Conservation (phyloP, 768 basidiomycete genomes). For the Pleurotus ostreatus region DNA sequence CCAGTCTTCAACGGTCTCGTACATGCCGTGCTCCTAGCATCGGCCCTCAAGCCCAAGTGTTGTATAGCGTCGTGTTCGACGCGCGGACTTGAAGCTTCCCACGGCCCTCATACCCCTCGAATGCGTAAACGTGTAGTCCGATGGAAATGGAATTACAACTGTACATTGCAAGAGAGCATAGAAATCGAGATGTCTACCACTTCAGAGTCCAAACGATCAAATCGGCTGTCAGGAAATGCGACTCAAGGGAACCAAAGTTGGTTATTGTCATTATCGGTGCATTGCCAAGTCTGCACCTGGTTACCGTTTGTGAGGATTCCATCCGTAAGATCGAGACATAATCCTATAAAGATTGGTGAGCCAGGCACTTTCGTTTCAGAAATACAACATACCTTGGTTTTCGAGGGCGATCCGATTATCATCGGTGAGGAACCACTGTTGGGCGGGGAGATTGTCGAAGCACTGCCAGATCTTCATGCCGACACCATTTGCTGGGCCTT, state of each 20-base stretch:
- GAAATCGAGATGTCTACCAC: too few species aligned
- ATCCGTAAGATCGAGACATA: conserved; percentile 1
- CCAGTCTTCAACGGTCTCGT: too few species aligned
- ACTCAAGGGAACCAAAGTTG: conserved; percentile 1
- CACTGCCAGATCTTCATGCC: conserved; percentile 6
- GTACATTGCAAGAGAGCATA: too few species aligned
- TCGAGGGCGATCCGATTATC: conserved; percentile 7
- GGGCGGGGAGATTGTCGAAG: conserved; percentile 1
- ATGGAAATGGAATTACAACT: too few species aligned
- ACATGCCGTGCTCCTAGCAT: too few species aligned
- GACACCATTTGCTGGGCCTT: conserved; percentile 1
- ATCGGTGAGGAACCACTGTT: conserved; percentile 6
- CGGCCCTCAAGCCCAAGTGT: too few species aligned
- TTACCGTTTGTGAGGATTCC: conserved; percentile 3
- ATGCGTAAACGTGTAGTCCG: too few species aligned
- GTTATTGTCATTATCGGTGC: conserved; percentile 2
- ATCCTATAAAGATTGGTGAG: neutral
- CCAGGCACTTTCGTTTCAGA: neutral
- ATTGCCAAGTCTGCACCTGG: conserved; percentile 4
- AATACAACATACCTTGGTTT: neutral
- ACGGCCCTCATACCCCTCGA: too few species aligned
- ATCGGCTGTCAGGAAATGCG: neutral
- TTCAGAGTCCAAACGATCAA: too few species aligned
- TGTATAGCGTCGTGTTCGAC: too few species aligned
- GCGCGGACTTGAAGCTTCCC: too few species aligned